Evolutionary conservation across 306 rosid species (phyloP), one percentile per base, ranked within the genome.

Genomic region (Casuarina cunninghamiana): DNA sequence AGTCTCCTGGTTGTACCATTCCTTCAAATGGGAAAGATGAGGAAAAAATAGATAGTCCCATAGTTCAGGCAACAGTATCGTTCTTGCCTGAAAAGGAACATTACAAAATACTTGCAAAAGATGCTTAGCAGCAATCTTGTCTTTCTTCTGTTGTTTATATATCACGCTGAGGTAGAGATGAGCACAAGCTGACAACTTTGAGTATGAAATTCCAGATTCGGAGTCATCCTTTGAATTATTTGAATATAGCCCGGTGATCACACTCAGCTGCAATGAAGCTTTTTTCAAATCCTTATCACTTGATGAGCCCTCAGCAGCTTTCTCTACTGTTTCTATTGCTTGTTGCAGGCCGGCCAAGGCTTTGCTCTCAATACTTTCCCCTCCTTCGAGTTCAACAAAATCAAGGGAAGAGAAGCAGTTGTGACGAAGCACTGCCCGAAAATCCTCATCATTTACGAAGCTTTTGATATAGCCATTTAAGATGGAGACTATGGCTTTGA

Each of bases 161-260:
- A 84, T 85, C 54, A 89, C 89, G 75, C 98, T 85, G 75, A 93
- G 95, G 83, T 93, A 93, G 89, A 93, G 89, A 87, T 93, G 98
- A 84, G 98, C 93, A 78, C 93, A 91, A 41, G 97, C 91, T 63
- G 98, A 87, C 78, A 91, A 37, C 82, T 86, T 90, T 54, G 75
- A 88, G 74, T 91, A 89, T 1, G 89, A 90, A 55, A 89, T 84
- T 51, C 92, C 91, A 43, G 86, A 84, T 2, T 91, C 87, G 63
- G 67, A 79, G 21, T 74, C 89, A n/a, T 87, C 73, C 80, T 83
- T 89, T 73, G 81, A 73, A 82, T 85, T 89, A 79, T 87, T 84
- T 43, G 86, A 78, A 78, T 87, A 86, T 84, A 93, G 79, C 42
- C 93, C 96, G 49, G 92, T 84, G 26, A 93, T 88, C 58, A 88